These are phyloP conservation scores for Clarireedia paspali DNA, from an alignment of 2,329 filamentous ascomycete species.

Conservation along the genomic window DNA sequence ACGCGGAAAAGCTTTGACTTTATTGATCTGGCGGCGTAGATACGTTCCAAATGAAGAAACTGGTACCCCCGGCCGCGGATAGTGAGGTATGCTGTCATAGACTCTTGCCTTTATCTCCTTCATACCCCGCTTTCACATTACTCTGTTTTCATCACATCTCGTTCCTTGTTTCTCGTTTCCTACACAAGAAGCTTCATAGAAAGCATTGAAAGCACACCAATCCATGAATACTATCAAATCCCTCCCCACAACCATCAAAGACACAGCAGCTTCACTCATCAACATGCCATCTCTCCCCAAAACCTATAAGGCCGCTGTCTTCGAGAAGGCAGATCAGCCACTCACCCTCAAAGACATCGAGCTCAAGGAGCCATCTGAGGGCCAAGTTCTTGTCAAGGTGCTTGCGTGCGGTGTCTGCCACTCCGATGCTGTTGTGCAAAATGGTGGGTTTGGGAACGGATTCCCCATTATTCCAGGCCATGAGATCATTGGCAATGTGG, in stretches of 20 bases:
- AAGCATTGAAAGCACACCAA: neutral
- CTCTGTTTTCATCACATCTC: neutral
- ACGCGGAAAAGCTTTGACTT: too few relatives aligned
- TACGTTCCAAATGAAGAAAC: too few relatives aligned
- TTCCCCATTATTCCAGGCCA: conserved; percentile 62
- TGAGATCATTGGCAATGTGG: conserved; percentile 62
- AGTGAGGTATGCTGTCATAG: too few relatives aligned
- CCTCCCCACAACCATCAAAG: neutral
- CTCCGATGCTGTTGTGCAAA: conserved; percentile 42
- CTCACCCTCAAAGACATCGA: conserved; percentile 52
- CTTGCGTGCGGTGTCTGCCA: conserved; percentile 67
- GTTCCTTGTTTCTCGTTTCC: neutral
- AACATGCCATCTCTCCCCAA: conserved; percentile 43
- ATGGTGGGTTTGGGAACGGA: conserved; percentile 44
- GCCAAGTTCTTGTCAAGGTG: conserved; percentile 63
- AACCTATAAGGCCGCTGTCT: conserved; percentile 58
- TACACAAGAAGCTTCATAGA: neutral
- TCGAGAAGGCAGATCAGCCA: conserved; percentile 44
- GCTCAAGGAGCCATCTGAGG: conserved; percentile 45
- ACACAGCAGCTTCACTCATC: neutral
- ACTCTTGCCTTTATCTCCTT: too few relatives aligned
- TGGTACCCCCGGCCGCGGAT: too few relatives aligned
- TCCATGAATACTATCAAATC: neutral
- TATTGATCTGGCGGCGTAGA: too few relatives aligned
- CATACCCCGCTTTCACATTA: too few relatives aligned